A percentile compares a stretch with the other conserved stretches of the same genome.
Conservation (phyloP, 2,329 filamentous ascomycete species). For the Claviceps arundinis region DNA sequence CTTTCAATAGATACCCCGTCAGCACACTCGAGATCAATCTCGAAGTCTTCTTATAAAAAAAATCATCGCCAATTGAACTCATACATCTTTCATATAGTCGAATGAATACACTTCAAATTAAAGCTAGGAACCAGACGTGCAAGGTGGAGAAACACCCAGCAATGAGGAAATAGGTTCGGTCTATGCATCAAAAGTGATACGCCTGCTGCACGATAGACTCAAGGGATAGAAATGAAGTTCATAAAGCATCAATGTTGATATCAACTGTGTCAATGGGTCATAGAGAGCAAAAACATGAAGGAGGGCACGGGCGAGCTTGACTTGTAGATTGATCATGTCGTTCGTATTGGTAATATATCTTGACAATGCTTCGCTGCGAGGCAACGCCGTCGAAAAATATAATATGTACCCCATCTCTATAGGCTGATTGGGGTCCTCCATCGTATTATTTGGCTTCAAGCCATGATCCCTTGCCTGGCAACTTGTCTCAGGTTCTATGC, state of each 20-base stretch:
- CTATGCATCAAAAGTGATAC: no score
- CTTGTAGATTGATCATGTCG: not conserved
- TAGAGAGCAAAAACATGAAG: not conserved
- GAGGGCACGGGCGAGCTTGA: not conserved
- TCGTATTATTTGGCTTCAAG: not conserved
- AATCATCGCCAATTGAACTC: no score
- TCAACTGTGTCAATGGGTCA: not conserved
- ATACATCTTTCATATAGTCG: no score
- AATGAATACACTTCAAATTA: not conserved
- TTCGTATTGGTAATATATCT: not conserved
- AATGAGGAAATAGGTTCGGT: not conserved
- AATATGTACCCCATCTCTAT: not conserved
- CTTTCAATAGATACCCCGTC: constrained; percentile 57
- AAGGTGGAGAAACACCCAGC: constrained; percentile 1
- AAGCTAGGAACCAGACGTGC: not conserved
- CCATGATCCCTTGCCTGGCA: not conserved
- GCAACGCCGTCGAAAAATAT: not conserved
- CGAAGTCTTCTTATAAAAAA: constrained; percentile 69
- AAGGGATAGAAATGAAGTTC: not conserved
- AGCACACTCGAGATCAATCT: constrained; percentile 92
- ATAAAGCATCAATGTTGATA: not conserved
- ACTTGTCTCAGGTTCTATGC: not conserved
- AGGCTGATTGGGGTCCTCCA: not conserved
- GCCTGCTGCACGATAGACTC: constrained; percentile 9
- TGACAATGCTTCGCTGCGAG: constrained; percentile 1